A percentile compares a stretch with the other conserved stretches of the same genome.
Evolutionary conservation across 2,329 filamentous ascomycete species (phyloP).

Genomic region (Talaromyces sp.): DNA sequence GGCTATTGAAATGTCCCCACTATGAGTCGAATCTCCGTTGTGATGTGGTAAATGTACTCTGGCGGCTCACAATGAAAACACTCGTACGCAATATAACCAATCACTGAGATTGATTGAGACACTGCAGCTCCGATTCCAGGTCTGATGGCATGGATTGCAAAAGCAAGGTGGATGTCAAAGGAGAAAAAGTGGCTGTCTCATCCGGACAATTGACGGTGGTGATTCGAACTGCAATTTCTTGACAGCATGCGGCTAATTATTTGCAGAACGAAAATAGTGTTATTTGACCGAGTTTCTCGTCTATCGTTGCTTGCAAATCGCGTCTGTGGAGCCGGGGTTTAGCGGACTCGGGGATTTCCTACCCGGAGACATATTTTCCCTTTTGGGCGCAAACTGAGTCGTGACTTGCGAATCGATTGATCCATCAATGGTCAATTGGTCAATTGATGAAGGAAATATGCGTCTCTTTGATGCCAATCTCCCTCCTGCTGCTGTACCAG

Average conservation of each 20-base stretch:
- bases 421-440: neutral
- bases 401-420: neutral
- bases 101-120: neutral
- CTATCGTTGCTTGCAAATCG: neutral
- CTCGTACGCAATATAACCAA: neutral
- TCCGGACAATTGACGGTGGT: neutral
- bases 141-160: neutral
- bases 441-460: too few species aligned
- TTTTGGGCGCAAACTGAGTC: neutral
- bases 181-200: neutral
- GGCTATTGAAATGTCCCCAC: neutral
- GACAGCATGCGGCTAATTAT: neutral
- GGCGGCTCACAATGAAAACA: neutral
- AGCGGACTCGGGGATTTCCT: conserved; percentile 10
- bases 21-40: neutral
- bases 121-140: neutral
- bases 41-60: neutral
- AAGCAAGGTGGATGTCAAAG: neutral
- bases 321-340: neutral
- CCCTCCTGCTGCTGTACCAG: neutral
- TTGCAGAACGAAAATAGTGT: neutral
- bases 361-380: neutral
- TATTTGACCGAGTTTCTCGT: neutral
- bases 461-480: too few species aligned
- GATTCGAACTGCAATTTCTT: neutral